Base-by-base conservation (phyloP, 1,284 basidiomycete species). In the Tremellales sp. region DNA sequence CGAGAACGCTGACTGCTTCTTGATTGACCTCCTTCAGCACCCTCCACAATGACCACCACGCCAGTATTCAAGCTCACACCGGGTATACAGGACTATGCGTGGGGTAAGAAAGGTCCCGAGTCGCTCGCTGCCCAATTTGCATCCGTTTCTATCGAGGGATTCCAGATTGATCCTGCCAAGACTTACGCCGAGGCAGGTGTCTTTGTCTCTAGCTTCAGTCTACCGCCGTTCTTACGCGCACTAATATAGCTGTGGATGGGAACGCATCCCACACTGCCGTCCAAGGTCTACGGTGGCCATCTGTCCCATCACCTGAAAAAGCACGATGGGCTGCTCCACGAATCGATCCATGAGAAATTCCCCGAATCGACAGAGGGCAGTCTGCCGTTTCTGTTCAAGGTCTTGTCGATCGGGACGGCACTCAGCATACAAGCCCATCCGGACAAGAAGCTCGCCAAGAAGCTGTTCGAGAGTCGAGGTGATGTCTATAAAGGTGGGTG, bases 351-450 rank as follows among this genome's bases (percentile, higher is more conserved):
- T 10, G 74, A 75, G 37, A 82, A 83, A 56, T 85, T 84, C 65
- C 73, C 72, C 18, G 60, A 81, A 49, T 77, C 80, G 9, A 70
- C 72, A 4, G 74, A 80, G 16, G 87, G 86, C 44, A 85, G 87
- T 60, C 76, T 97, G 9, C 92, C 92, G 0, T 97, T 94, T 74
- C 74, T 97, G 46, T 90, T 95, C 80, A 95, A 97, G 71, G 84
- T 94, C 14, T 81, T 99, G 32, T 86, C 87, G 14, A 94, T 98
- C 57, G 81, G 85, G 60, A 97, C 95, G 70, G 92, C 94, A 1
- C 77, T 99, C 50, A 93, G 88, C 63, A 95, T 99, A 47, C 94
- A 99, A 75, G 90, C 89, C 5, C 95, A 99, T 71, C 95, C 95
- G 5, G 87, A 97, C 75, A 97, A 97, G 79, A 66, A 74, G 60